Conservation (phyloP, 345 rosid genomes). For the Angophora floribunda region DNA sequence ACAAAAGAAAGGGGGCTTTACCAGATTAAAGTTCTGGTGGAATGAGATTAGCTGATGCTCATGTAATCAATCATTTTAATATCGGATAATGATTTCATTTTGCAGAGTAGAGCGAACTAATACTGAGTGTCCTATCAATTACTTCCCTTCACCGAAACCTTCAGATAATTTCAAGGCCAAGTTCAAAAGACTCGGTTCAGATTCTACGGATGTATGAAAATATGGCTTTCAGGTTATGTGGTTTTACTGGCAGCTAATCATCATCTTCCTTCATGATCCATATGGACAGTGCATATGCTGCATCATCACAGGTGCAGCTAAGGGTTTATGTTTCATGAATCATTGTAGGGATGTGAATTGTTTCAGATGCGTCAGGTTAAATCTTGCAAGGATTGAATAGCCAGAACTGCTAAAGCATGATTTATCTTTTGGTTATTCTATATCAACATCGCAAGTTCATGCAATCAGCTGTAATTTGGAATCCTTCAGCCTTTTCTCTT, state of each 20-base stretch:
- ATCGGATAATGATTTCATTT: neutral
- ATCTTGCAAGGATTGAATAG: neutral
- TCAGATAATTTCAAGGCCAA: neutral
- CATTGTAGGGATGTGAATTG: neutral
- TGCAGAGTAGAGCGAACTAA: constrained; percentile 1
- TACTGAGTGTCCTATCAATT: neutral
- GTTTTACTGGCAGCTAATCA: neutral
- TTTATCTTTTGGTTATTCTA: neutral
- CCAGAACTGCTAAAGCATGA: neutral
- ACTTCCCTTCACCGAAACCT: neutral
- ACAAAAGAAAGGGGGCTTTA: neutral
- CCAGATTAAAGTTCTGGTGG: neutral
- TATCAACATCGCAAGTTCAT: neutral
- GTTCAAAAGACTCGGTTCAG: neutral
- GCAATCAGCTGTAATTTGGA: neutral
- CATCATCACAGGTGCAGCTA: neutral
- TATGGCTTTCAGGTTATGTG: neutral
- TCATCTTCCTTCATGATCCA: neutral
- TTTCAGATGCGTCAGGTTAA: neutral
- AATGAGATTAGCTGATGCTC: neutral
- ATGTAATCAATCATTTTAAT: neutral
- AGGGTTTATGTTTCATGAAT: neutral
- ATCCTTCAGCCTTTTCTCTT: neutral
- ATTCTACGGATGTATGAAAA: neutral
- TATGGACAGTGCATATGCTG: neutral